phyloP scores from a whole-genome alignment of 2,329 filamentous ascomycete species.

The Diaporthe aspalathi region DNA sequence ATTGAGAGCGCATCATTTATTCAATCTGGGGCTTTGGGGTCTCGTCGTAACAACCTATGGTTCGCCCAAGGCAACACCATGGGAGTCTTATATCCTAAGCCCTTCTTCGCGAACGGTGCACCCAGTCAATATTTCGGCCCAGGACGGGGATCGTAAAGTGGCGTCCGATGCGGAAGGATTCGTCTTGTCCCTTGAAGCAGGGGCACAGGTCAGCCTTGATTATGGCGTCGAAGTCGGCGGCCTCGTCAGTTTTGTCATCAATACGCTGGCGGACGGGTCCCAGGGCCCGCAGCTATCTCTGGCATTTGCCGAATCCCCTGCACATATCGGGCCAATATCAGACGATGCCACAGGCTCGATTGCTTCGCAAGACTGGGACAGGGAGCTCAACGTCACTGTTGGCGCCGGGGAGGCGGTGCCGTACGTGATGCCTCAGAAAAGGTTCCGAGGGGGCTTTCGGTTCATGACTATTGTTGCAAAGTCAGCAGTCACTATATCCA shows the following conservation, averaged over 20 bases:
- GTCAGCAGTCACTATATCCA: slow-evolving; percentile 43
- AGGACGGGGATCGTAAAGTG: background rate
- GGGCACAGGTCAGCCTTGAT: slow-evolving; percentile 8
- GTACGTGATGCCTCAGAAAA: slow-evolving; percentile 45
- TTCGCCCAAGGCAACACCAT: slow-evolving; percentile 4
- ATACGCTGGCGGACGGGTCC: background rate
- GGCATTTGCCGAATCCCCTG: slow-evolving; percentile 43
- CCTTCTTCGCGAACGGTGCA: slow-evolving; percentile 19
- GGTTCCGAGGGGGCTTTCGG: slow-evolving; percentile 56
- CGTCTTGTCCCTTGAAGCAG: background rate
- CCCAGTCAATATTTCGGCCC: background rate
- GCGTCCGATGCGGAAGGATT: background rate
- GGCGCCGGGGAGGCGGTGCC: background rate
- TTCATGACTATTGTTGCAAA: slow-evolving; percentile 53
- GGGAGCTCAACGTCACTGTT: slow-evolving; percentile 42
- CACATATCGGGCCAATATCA: slow-evolving; percentile 43
- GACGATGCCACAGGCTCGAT: slow-evolving; percentile 43
- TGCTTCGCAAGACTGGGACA: slow-evolving; percentile 43
- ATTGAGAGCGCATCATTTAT: background rate
- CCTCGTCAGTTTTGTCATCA: background rate
- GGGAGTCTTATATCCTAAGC: slow-evolving; percentile 20
- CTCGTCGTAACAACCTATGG: background rate
- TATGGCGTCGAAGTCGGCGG: slow-evolving; percentile 18
- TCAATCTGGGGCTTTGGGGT: background rate
- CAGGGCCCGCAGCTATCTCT: slow-evolving; percentile 39